Conservation (phyloP, 108 stramenopile genomes). For the Stephanodiscus triporus region DNA sequence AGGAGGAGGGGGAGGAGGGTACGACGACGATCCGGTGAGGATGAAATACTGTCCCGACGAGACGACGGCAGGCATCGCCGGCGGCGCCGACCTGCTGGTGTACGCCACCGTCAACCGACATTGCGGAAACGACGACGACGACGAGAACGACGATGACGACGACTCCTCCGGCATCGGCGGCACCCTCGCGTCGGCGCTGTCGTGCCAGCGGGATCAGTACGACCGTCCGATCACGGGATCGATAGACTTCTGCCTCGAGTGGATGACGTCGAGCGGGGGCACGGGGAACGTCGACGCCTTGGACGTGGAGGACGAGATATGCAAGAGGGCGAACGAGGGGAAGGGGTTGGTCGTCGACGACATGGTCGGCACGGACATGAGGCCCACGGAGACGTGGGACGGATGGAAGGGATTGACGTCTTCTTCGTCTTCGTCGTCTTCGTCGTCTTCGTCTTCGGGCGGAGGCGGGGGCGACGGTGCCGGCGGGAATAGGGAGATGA, state of each 20-base stretch:
- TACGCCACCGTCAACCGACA: constrained; percentile 52
- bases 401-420: constrained; percentile 30
- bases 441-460: no score
- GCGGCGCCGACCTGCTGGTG: constrained; percentile 47
- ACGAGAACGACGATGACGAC: neutral
- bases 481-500: constrained; percentile 14
- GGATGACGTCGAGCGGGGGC: constrained; percentile 18
- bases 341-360: constrained; percentile 1
- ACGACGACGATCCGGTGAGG: constrained; percentile 47
- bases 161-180: constrained; percentile 12
- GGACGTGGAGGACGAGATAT: constrained; percentile 30
- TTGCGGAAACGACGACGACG: constrained; percentile 23
- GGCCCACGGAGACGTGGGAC: constrained; percentile 27
- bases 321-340: constrained; percentile 18
- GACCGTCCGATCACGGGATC: constrained; percentile 53
- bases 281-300: constrained; percentile 15
- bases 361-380: constrained; percentile 2
- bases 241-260: constrained; percentile 50
- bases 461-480: neutral
- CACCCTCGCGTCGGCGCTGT: constrained; percentile 46
- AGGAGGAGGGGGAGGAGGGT: constrained; percentile 6
- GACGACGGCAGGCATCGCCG: constrained; percentile 42
- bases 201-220: constrained; percentile 55
- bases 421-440: no score
- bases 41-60: constrained; percentile 47